These are phyloP conservation scores for Nakaseomyces nivariensis DNA, from an alignment of 1,139 yeast genomes.

Conservation along the genomic window DNA sequence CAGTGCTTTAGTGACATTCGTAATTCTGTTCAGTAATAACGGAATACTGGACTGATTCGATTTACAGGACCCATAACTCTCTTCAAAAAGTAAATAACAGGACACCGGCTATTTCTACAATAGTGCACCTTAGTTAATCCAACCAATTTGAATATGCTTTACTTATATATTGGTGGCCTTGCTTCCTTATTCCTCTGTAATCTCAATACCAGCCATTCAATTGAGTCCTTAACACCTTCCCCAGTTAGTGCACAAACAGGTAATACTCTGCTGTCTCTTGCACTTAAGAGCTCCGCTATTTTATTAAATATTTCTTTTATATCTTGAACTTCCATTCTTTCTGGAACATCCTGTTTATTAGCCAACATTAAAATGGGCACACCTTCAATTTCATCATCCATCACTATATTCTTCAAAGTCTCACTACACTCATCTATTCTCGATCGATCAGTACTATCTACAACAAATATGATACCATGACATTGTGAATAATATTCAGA, in stretches of 20 bases:
- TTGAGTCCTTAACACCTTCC: conserved; percentile 75
- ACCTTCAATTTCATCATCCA: conserved; percentile 52
- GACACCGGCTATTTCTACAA: no score
- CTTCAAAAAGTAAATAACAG: no score
- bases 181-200: conserved; percentile 65
- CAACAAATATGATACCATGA: conserved; percentile 85
- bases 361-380: conserved; percentile 91
- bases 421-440: conserved; percentile 77
- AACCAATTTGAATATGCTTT: not conserved
- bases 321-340: conserved; percentile 68
- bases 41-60: no score
- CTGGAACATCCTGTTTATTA: conserved; percentile 85
- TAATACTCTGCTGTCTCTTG: conserved; percentile 79
- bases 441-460: conserved; percentile 80
- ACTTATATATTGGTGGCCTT: conserved; percentile 49
- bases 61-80: no score
- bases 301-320: conserved; percentile 73
- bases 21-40: no score
- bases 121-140: no score
- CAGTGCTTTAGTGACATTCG: no score
- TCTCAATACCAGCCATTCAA: conserved; percentile 79
- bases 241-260: conserved; percentile 86
- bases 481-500: conserved; percentile 73
- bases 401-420: conserved; percentile 31
- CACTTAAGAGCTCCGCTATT: conserved; percentile 73